Base-by-base conservation (phyloP, 202 grass and related monocot species). In the Schoenoplectus triqueter region DNA sequence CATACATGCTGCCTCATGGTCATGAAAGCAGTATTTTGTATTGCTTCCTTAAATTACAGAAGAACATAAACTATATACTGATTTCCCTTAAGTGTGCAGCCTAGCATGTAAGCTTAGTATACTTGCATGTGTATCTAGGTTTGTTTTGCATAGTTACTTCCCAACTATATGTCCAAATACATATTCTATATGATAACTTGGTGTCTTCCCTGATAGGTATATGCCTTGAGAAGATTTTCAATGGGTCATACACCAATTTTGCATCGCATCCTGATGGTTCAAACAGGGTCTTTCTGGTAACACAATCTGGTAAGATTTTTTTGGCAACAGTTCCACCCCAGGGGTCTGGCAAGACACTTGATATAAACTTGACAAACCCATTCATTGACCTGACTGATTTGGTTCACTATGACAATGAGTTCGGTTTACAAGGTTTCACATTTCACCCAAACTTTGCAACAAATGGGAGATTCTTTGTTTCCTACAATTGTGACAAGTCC, bases 301-400 rank as follows among this genome's bases (percentile, higher is more conserved):
- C 78, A 66, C 94, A 94, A 80, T 83, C 85, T 11, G 94, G 94
- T 1, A 92, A 92, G 83, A 91, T 97, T 51, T 97, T 90, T 89
- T 64, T 97, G 0, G 95, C 91, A 57, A 87, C 89, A 46, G 66
- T 97, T 20, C 92, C 92, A n/a, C 84, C 83, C 48, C 89, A 90
- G 15, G 86, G 92, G 15, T 97, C 95, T 51, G 91, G 95, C 54
- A 55, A 86, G 84, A 8, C 14, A 42, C 31, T 97, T 51, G 41
- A 65, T 15, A 0, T 95, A 10, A 89, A 97, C 86, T 31, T 21
- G 56, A 17, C 85, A 2, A 69, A 21, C 78, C 92, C 95, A 68
- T 98, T 98, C 80, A 85, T 98, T 3, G 95, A 95, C 88, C 84
- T 95, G 71, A 89, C 92, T 57, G 95, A 98, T 87, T 81, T 93